Evolutionary conservation across 441 rosid species (phyloP).

Genomic region (Geranium incanum): DNA sequence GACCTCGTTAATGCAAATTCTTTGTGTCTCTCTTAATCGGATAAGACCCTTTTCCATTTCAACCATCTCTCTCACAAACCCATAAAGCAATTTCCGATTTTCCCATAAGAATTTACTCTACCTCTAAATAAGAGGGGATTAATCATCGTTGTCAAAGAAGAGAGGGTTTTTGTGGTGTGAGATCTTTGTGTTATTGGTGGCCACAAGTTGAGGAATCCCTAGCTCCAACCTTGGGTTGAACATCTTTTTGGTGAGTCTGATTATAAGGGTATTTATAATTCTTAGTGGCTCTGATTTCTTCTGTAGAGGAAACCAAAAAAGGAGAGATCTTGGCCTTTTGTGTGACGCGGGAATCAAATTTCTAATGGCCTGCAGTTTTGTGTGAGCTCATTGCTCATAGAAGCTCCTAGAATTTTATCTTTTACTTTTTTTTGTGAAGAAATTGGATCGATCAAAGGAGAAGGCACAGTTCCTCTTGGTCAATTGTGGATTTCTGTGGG

Average conservation of each 20-base stretch:
- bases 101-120: too few species aligned
- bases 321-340: slow-evolving; percentile 12
- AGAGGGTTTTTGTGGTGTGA: too few species aligned
- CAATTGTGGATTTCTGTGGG: neutral
- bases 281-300: slow-evolving; percentile 22
- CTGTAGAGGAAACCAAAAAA: neutral
- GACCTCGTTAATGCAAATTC: too few species aligned
- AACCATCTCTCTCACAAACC: too few species aligned
- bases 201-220: too few species aligned
- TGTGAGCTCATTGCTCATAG: neutral
- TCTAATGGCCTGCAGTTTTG: slow-evolving; percentile 14
- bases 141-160: too few species aligned
- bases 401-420: neutral
- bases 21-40: too few species aligned
- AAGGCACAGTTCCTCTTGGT: neutral
- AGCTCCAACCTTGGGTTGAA: slow-evolving; percentile 25
- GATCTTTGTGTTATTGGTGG: too few species aligned
- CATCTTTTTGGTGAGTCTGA: slow-evolving; percentile 26
- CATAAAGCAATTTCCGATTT: too few species aligned
- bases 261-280: neutral
- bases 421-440: neutral
- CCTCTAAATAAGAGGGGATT: too few species aligned
- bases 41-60: too few species aligned
- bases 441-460: neutral
- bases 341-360: slow-evolving; percentile 18